phyloP scores from a whole-genome alignment of 176 grass and related monocot species.

The Avena insularis region DNA sequence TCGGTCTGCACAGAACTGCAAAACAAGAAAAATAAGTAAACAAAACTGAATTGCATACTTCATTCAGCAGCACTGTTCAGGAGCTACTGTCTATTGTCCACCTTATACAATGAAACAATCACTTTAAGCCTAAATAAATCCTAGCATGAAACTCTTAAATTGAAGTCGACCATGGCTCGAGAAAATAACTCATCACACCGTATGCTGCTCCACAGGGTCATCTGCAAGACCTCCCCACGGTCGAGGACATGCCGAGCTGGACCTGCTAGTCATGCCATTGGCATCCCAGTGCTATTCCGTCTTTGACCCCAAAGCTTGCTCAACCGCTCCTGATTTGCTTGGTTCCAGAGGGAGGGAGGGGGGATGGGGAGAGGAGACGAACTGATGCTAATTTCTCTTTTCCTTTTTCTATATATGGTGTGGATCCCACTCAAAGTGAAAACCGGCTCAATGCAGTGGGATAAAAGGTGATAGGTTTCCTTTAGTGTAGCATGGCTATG shows the following conservation, averaged over 20 bases:
- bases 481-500: background rate
- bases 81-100: background rate
- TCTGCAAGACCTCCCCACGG: background rate
- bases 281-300: background rate
- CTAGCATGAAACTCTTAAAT: background rate
- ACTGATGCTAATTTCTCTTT: background rate
- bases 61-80: slow-evolving; percentile 19
- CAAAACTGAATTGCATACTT: slow-evolving; percentile 24
- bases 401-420: background rate
- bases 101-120: background rate
- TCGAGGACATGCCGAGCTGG: background rate
- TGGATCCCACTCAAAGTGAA: background rate
- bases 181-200: background rate
- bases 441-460: background rate
- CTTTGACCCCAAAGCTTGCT: background rate
- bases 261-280: background rate
- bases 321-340: background rate
- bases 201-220: no score
- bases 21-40: slow-evolving; percentile 32
- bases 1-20: slow-evolving; percentile 74
- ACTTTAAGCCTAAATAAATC: background rate
- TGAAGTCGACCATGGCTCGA: background rate
- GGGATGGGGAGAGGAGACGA: background rate
- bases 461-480: background rate
- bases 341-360: background rate